Evolutionary conservation across 2,329 filamentous ascomycete species (phyloP), one percentile per base, ranked within the genome.

Genomic region (Dichotomopilus funicola): DNA sequence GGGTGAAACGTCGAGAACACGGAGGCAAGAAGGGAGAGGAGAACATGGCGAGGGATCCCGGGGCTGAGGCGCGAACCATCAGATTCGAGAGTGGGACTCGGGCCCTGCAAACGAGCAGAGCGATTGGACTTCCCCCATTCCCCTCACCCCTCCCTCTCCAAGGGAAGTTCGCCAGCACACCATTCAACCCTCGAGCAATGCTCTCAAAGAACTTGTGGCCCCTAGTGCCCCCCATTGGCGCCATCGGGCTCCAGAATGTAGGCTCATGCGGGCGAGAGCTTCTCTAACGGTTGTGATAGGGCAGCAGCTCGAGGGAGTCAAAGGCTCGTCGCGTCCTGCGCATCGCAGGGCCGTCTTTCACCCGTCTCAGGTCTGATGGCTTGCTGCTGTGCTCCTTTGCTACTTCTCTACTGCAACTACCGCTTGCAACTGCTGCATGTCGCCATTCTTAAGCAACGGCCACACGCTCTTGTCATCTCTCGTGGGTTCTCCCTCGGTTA

Each of bases 181-280:
- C 49, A 49, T 50, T 49, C 46, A 38, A 43, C 45, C 48, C n/a
- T 40, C 36, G 45, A 27, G 19, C 19, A 27, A 27, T 27, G 19
- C 19, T 27, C 19, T 27, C 19, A 27, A 27, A 27, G 19, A 27
- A 27, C 19, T 27, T 38, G 40, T 42, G 34, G 9, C n/a, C 27
- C 48, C 48, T 41, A 31, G 31, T n/a, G 36, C 43, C 9, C 47
- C 44, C 59, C 58, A 61, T 64, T 61, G 63, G 63, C 62, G 59
- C 59, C 53, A 46, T 60, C 54, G 51, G 59, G 53, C 54, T 27
- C 44, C 60, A 60, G 59, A 63, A 63, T 65, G 63, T 61, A 64
- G 58, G 55, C 53, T 60, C 55, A 51, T 68, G 65, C 65, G 64
- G 52, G 56, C 55, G 51, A 53, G 55, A 50, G 38, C 49, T 60